Base-by-base conservation (phyloP, 768 basidiomycete species). In the Pisolithus albus region DNA sequence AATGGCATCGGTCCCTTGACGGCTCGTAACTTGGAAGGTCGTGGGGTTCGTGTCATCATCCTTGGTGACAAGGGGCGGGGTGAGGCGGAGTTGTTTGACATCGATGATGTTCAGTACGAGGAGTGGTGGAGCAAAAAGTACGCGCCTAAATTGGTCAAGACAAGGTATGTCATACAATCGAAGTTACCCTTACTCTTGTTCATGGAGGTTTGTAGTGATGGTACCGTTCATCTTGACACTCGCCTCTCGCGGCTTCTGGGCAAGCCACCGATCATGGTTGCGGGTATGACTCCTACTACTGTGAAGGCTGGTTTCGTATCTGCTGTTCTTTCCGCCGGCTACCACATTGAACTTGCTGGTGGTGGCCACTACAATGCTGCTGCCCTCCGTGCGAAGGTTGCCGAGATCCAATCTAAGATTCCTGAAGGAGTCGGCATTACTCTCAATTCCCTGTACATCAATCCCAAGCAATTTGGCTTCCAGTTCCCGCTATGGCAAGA, bases 201-300 rank as follows among this genome's bases (percentile, higher is more conserved):
- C 4, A 43, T 21, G 32, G 7, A 36, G 24, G 26, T 36, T 32
- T 21, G 53, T 16, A 95, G 90, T 58, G 92, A 98, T 69, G 96
- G 96, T 34, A 84, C 81, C 55, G 73, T 98, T 49, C 86, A 94
- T 67, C 78, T 99, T 60, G 93, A 99, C 68, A 97, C 95, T 0
- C 88, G 92, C 4, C 95, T 97, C 79, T 95, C 95, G 46, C 89
- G 96, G 53, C 80, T 99, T 41, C 70, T 99, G 40, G 92, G 92
- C 60, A 99, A 98, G 72, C 84, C 96, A 3, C 96, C 96, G 32
- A 87, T 99, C 70, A 98, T 98, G 96, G 93, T 99, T 37, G 95
- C 94, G 46, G 96, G 96, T 53, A 98, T 99, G 96, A 99, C 96
- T 0, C 96, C 96, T 0, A 87, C 87, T 1, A 99, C 96, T 30